Conservation (phyloP, 768 basidiomycete genomes). For the Phanerochaete sordida region DNA sequence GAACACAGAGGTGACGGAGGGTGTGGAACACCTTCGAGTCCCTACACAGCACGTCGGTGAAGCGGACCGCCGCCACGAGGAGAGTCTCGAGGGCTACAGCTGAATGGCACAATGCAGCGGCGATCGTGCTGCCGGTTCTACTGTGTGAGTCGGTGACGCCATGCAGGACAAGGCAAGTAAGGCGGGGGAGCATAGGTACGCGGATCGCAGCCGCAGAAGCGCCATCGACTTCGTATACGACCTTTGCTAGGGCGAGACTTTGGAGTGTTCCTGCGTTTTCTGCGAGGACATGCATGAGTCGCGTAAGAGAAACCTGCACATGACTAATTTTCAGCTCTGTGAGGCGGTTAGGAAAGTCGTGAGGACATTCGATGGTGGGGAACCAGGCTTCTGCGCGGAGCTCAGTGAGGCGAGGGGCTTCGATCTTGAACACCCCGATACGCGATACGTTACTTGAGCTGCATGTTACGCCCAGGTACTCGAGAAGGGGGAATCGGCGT, state of each 20-base stretch:
- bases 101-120: not conserved
- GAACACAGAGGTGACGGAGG: too few species aligned
- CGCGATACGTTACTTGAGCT: too few species aligned
- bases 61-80: too few species aligned
- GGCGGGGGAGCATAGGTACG: not conserved
- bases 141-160: not conserved
- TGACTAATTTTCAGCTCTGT: not conserved
- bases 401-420: not conserved
- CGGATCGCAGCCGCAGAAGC: too few species aligned
- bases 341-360: not conserved
- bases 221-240: not conserved
- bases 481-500: not conserved
- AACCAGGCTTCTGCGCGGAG: not conserved
- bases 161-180: not conserved
- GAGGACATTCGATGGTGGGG: not conserved
- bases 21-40: too few species aligned
- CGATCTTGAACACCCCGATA: not conserved
- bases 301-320: not conserved
- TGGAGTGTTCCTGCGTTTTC: not conserved
- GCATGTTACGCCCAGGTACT: not conserved
- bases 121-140: not conserved
- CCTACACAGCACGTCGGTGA: too few species aligned
- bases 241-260: not conserved
- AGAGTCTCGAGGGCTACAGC: too few species aligned
- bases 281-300: not conserved